Base-by-base conservation (phyloP, 2,329 filamentous ascomycete species). In the Pseudogymnoascus sp. region DNA sequence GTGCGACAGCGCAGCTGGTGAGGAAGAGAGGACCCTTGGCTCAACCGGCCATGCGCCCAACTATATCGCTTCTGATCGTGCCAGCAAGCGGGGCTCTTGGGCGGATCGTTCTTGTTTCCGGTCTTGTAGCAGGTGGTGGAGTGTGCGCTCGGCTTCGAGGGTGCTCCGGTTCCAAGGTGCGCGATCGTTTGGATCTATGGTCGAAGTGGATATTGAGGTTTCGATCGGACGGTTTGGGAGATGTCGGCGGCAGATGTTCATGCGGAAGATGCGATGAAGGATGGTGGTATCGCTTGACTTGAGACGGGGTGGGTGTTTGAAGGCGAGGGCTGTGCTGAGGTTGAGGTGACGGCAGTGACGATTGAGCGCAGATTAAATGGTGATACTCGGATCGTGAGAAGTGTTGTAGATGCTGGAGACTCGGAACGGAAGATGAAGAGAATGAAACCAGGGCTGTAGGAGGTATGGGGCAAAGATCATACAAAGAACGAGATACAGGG, bases 31-130 rank as follows among this genome's bases (percentile, higher is more conserved):
- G 15, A 12, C 47, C 30, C 47, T 53, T 53, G 47, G 28, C 47
- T 53, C 47, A 53, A 6, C 47, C 47, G 47, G 47, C 47, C 47
- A 53, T 53, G 47, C 47, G 47, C 47, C 47, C 47, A 11, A 53
- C 47, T 53, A 53, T 53, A 53, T 53, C 47, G 15, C 47, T 18
- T 53, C 47, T 18, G 28, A 33, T 53, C 47, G 28, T 53, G 28
- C 47, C 47, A 53, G 47, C 28, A 15, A 35, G 28, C 47, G 47
- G 47, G 47, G 28, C 47, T 28, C 22, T 14, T 53, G 15, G 14
- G 28, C 28, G 11, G 28, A 18, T n/a, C 9, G 28, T 33, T 2
- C 28, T 28, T 53, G 47, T 53, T 53, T 53, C 47, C 33, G 11
- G 47, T 50, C 30, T 20, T 11, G 47, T 53, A 18, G 15, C 47